phyloP scores from a whole-genome alignment of 73 alveolate species.

The Paramecium biaurelia region DNA sequence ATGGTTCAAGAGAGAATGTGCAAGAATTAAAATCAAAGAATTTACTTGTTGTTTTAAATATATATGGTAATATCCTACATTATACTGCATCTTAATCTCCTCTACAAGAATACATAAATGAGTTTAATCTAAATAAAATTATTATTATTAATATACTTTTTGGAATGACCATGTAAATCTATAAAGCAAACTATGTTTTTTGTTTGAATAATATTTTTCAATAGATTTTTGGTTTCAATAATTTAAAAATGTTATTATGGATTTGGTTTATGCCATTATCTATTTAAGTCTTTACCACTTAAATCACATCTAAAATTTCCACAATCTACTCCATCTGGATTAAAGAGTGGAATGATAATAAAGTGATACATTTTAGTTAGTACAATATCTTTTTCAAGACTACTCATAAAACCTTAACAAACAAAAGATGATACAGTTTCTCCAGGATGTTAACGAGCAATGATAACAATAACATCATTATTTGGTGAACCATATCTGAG shows the following conservation, averaged over 20 bases:
- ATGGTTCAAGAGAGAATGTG: conserved; percentile 52
- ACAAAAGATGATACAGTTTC: conserved; percentile 61
- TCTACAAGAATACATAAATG: conserved; percentile 85
- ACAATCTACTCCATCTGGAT: conserved; percentile 94
- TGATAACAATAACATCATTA: conserved; percentile 22
- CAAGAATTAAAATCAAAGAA: conserved; percentile 40
- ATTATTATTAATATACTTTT: conserved; percentile 25
- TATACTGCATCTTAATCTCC: conserved; percentile 38
- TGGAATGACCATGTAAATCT: conserved; percentile 95
- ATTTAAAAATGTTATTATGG: conserved; percentile 79
- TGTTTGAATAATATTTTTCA: conserved; percentile 61
- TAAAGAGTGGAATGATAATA: conserved; percentile 86
- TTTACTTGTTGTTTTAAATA: background rate
- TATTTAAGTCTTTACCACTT: conserved; percentile 89
- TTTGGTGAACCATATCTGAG: background rate
- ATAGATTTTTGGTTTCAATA: conserved; percentile 33
- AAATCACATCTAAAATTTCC: conserved; percentile 90
- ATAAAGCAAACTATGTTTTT: conserved; percentile 77
- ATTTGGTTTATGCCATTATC: conserved; percentile 90
- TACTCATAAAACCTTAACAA: conserved; percentile 47
- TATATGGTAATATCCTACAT: conserved; percentile 54
- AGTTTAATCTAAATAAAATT: conserved; percentile 60
- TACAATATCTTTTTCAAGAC: background rate
- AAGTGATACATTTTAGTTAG: background rate
- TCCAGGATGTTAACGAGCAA: conserved; percentile 69